A percentile compares a stretch with the other conserved stretches of the same genome.
Evolutionary conservation across 2,329 filamentous ascomycete genomes (phyloP).

Genomic region (Penicillium sp.): DNA sequence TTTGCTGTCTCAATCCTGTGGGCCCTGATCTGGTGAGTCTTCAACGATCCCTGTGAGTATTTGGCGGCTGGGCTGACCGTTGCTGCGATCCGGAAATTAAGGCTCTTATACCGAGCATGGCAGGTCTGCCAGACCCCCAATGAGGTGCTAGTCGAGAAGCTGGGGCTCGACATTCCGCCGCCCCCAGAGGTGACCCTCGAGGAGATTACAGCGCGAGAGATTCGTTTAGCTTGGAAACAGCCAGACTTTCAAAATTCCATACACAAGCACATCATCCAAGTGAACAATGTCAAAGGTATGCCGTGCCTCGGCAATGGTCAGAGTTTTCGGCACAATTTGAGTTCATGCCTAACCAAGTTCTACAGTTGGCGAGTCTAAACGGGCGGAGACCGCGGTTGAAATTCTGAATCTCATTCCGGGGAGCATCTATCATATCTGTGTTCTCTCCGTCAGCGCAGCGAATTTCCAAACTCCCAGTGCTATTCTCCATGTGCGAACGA

Average conservation of each 20-base stretch:
- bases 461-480: conserved; percentile 91
- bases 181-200: conserved; percentile 87
- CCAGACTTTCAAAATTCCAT: conserved; percentile 68
- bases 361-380: conserved; percentile 79
- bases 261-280: conserved; percentile 84
- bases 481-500: conserved; percentile 79
- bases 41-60: neutral
- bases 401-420: conserved; percentile 84
- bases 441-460: conserved; percentile 86
- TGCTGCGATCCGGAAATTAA: conserved; percentile 37
- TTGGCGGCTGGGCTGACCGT: conserved; percentile 4
- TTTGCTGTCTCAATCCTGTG: conserved; percentile 51
- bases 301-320: neutral
- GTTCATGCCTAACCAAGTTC: neutral
- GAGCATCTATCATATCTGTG: conserved; percentile 89
- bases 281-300: conserved; percentile 86
- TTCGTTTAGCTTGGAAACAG: conserved; percentile 87
- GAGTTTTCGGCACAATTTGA: neutral
- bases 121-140: conserved; percentile 90
- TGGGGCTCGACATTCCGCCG: conserved; percentile 91
- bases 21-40: conserved; percentile 52
- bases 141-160: conserved; percentile 83
- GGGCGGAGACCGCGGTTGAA: conserved; percentile 82
- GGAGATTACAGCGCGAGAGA: conserved; percentile 82
- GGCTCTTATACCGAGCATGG: conserved; percentile 82